phyloP scores from a whole-genome alignment of 768 basidiomycete species.

The Rhizopogon roseolus region DNA sequence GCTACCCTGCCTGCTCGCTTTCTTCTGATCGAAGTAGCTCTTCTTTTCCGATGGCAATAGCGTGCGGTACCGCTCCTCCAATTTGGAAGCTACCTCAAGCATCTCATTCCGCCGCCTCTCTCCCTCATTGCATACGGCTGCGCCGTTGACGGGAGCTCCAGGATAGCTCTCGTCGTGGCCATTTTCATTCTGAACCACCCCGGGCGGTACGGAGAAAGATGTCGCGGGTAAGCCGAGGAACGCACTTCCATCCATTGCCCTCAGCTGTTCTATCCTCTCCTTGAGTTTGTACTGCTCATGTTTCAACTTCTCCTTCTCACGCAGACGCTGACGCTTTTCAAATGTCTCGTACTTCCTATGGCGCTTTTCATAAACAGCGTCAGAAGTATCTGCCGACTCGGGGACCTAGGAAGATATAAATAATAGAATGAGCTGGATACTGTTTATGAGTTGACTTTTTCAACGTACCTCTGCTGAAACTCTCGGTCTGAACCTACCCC shows the following conservation, averaged over 20 bases:
- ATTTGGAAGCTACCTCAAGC: constrained; percentile 57
- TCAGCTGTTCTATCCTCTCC: constrained; percentile 82
- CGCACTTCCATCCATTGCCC: constrained; percentile 63
- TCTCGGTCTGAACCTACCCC: constrained; percentile 68
- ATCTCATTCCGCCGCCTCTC: constrained; percentile 71
- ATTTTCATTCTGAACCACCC: constrained; percentile 20
- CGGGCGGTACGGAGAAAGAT: constrained; percentile 41
- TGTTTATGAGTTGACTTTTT: background rate
- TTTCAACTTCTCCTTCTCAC: constrained; percentile 89
- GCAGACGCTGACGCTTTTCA: constrained; percentile 78
- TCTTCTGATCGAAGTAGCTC: constrained; percentile 27
- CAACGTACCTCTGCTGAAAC: constrained; percentile 64
- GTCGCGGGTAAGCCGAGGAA: constrained; percentile 61
- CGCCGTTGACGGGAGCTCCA: constrained; percentile 34
- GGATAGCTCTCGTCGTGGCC: constrained; percentile 22
- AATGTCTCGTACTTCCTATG: constrained; percentile 85
- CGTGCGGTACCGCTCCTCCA: constrained; percentile 73
- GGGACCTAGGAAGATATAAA: constrained; percentile 16
- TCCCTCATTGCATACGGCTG: constrained; percentile 49
- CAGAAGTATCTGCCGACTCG: constrained; percentile 66
- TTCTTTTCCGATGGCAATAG: constrained; percentile 65
- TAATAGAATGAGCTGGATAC: background rate
- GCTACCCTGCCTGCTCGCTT: constrained; percentile 15
- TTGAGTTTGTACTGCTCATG: constrained; percentile 91
- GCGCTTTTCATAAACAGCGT: constrained; percentile 74